Base-by-base conservation (phyloP, 2,329 filamentous ascomycete species). In the Pseudocercospora eumusae region DNA sequence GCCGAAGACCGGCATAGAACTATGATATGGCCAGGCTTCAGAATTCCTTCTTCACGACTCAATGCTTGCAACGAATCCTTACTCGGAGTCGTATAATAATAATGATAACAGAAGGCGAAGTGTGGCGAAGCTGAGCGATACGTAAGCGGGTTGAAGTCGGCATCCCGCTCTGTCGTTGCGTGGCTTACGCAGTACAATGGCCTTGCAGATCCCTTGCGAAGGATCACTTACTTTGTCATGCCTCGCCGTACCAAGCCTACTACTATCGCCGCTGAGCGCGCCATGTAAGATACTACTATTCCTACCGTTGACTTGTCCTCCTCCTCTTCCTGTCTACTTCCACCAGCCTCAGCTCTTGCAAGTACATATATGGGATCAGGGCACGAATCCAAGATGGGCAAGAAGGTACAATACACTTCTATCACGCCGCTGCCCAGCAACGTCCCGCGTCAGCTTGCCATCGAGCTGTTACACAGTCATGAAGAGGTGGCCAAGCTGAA, bases 381-480 rank as follows among this genome's bases (percentile, higher is more conserved):
- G 25, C 47, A 52, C 47, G 47, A 52, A 28, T 52, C 47, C 57
- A 63, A 60, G 11, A 74, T 74, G 72, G 69, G 69, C 62, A 89
- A 86, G 74, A 89, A 88, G 73, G 83, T 86, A 65, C 80, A 82
- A 25, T 88, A 88, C 74, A 89, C 86, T 25, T 83, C 88, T 67
- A 84, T 90, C 72, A 90, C 88, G 61, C 86, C 87, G 50, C 88
- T 90, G 56, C 88, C 88, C 31, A 80, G 82, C 71, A 88, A 86
- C 75, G 88, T 90, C 66, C 88, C 88, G 18, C 86, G 88, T 64
- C 86, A 90, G 74, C 82, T 90, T 59, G 88, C 88, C 67, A 82
- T 90, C 76, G 87, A 90, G 73, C 88, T 90, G 73, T 84, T 90
- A 61, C 88, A 90, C 74, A 84, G 84, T 66, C 87, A 90, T 59